These are phyloP conservation scores for Metarhizium anisopliae DNA, from an alignment of 2,329 filamentous ascomycete species.

Conservation along the genomic window DNA sequence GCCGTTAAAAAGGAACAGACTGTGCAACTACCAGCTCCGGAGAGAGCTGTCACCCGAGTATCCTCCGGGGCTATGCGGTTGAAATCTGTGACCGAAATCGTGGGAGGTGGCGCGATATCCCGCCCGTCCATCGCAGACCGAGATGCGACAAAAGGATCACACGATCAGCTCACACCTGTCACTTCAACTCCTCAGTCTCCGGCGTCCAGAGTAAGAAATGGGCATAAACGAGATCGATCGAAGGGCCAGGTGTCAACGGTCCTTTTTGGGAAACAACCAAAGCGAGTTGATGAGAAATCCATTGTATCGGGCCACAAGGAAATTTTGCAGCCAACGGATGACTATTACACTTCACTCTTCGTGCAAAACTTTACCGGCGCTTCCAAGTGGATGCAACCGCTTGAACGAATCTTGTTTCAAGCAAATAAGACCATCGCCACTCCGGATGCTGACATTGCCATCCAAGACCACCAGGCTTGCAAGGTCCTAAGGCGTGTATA, in stretches of 20 bases:
- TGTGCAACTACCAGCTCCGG: conserved; percentile 16
- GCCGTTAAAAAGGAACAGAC: not conserved
- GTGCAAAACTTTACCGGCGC: conserved; percentile 47
- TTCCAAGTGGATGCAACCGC: conserved; percentile 50
- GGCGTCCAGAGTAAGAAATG: conserved; percentile 19
- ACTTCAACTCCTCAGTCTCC: conserved; percentile 37
- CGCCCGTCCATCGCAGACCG: conserved; percentile 26
- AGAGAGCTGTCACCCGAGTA: conserved; percentile 59
- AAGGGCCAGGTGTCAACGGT: conserved; percentile 66
- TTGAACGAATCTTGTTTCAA: conserved; percentile 66
- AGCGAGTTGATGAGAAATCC: conserved; percentile 38
- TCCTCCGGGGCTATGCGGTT: conserved; percentile 62
- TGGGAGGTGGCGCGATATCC: conserved; percentile 45
- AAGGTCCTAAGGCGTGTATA: conserved; percentile 81
- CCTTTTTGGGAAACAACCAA: conserved; percentile 62
- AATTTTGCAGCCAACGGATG: conserved; percentile 40
- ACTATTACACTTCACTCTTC: conserved; percentile 57
- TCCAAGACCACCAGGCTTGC: conserved; percentile 81
- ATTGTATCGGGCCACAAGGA: conserved; percentile 32
- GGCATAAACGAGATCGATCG: conserved; percentile 44
- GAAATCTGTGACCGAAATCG: conserved; percentile 65
- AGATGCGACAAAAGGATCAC: conserved; percentile 17
- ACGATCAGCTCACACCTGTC: conserved; percentile 30
- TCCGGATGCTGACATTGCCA: conserved; percentile 70
- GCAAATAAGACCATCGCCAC: conserved; percentile 89